Evolutionary conservation across 345 rosid genomes (phyloP).

Genomic region (Xanthoceras sorbifolium): DNA sequence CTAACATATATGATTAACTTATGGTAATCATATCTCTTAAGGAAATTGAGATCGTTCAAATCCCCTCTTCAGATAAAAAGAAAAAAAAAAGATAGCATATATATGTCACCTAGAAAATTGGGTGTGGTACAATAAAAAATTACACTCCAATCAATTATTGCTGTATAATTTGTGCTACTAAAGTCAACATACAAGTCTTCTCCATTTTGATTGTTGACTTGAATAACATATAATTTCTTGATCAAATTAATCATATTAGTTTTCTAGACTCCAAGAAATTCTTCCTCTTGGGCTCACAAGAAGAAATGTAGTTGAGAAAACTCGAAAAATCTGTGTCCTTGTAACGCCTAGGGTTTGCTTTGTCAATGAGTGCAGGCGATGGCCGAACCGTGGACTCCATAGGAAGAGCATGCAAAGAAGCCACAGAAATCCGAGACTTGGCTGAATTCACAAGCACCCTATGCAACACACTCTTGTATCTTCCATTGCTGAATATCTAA

Average conservation of each 20-base stretch:
- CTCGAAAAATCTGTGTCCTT: conserved; percentile 64
- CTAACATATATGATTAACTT: too few species aligned
- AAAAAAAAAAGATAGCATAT: too few species aligned
- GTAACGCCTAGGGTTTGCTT: conserved; percentile 55
- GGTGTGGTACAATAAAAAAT: too few species aligned
- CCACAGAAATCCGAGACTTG: conserved; percentile 69
- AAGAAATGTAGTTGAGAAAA: conserved; percentile 66
- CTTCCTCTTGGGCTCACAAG: conserved; percentile 75
- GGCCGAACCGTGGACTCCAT: conserved; percentile 44
- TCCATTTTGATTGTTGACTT: neutral
- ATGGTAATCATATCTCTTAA: too few species aligned
- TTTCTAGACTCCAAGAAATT: conserved; percentile 79
- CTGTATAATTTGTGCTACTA: conserved; percentile 1
- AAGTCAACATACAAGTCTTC: neutral
- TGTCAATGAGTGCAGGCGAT: conserved; percentile 46
- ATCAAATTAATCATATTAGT: neutral
- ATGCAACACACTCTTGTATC: conserved; percentile 82
- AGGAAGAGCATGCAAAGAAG: conserved; percentile 71
- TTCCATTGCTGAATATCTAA: conserved; percentile 87
- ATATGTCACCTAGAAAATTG: too few species aligned
- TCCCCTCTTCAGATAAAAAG: too few species aligned
- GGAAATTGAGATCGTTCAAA: too few species aligned
- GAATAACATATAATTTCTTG: neutral
- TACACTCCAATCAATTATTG: conserved; percentile 6
- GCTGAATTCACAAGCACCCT: conserved; percentile 65